These are phyloP conservation scores for Tremellales sp. DNA, from an alignment of 1,284 basidiomycete genomes.

Conservation along the genomic window DNA sequence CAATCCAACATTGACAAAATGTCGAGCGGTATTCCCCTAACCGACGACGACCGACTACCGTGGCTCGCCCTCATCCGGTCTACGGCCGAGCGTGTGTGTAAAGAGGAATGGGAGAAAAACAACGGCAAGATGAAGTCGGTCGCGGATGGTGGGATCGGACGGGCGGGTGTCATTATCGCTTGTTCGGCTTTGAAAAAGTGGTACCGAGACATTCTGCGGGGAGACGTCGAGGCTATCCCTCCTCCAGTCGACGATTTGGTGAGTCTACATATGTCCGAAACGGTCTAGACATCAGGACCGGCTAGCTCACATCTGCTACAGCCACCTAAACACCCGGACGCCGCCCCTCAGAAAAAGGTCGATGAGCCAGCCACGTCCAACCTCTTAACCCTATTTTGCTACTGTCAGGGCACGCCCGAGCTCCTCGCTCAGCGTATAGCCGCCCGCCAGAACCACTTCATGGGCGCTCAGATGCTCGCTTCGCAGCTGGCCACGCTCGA, in stretches of 20 bases:
- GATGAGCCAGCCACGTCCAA: slow-evolving; percentile 30
- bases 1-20: slow-evolving; percentile 81
- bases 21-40: slow-evolving; percentile 71
- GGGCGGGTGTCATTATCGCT: slow-evolving; percentile 66
- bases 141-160: slow-evolving; percentile 29
- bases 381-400: slow-evolving; percentile 73
- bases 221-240: slow-evolving; percentile 47
- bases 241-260: slow-evolving; percentile 37
- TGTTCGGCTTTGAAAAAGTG: slow-evolving; percentile 79
- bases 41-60: slow-evolving; percentile 75
- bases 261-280: no score
- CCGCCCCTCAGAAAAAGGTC: slow-evolving; percentile 15
- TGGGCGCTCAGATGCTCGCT: slow-evolving; percentile 82
- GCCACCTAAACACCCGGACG: slow-evolving; percentile 21
- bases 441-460: slow-evolving; percentile 73
- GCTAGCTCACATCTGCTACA: not conserved
- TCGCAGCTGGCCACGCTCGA: slow-evolving; percentile 79
- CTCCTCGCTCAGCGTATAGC: slow-evolving; percentile 67
- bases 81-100: slow-evolving; percentile 57
- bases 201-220: slow-evolving; percentile 79
- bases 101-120: slow-evolving; percentile 47
- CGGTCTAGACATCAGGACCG: no score
- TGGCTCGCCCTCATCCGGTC: slow-evolving; percentile 74
- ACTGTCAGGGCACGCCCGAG: slow-evolving; percentile 66
- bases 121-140: slow-evolving; percentile 16